Conservation (phyloP, 345 rosid genomes). For the Eucalyptus viminalis region DNA sequence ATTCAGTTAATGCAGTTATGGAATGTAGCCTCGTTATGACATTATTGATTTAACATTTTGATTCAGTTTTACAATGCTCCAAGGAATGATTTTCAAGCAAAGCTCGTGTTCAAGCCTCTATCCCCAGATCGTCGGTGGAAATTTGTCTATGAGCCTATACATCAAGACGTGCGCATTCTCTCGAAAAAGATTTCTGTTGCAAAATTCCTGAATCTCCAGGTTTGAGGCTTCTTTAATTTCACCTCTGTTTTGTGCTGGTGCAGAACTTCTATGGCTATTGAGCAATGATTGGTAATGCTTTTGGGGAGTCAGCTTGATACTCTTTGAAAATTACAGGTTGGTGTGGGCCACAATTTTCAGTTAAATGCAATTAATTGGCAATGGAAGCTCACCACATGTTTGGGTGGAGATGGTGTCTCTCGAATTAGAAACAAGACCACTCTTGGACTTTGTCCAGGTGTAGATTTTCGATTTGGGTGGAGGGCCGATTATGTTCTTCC, state of each 20-base stretch:
- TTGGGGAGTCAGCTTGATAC: background rate
- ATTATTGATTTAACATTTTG: background rate
- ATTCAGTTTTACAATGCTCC: background rate
- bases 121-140: background rate
- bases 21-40: background rate
- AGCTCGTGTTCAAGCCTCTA: background rate
- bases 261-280: background rate
- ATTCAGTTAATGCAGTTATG: background rate
- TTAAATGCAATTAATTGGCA: constrained; percentile 68
- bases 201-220: background rate
- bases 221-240: background rate
- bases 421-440: constrained; percentile 67
- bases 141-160: background rate
- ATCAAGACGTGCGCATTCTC: background rate
- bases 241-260: background rate
- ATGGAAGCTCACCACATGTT: constrained; percentile 74
- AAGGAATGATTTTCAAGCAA: background rate
- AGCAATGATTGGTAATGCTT: background rate
- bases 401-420: constrained; percentile 78
- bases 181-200: background rate
- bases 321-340: constrained; percentile 29
- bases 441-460: constrained; percentile 58
- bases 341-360: constrained; percentile 68
- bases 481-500: constrained; percentile 81
- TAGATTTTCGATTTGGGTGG: constrained; percentile 85